A percentile compares a stretch with the other conserved stretches of the same genome.
phyloP scores from a whole-genome alignment of 148 eudicot genomes.

The Persicaria tinctoria region DNA sequence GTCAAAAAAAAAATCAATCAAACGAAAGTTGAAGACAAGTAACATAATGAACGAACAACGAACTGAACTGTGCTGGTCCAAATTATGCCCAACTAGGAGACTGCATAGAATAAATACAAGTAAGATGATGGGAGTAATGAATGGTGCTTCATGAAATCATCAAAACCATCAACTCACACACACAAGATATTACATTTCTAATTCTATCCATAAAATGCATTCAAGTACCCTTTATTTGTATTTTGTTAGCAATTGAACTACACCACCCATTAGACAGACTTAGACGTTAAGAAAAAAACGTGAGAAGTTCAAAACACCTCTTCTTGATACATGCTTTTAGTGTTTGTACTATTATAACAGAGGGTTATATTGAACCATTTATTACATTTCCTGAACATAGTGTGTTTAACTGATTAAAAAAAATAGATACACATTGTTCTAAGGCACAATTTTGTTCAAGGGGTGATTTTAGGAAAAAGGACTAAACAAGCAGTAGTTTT shows the following conservation, averaged over 20 bases:
- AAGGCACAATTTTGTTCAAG: background rate
- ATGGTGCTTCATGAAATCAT: background rate
- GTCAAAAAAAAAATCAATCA: slow-evolving; percentile 16
- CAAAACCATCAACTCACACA: background rate
- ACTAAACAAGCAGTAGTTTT: background rate
- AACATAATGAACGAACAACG: background rate
- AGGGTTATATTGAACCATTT: background rate
- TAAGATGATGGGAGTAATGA: background rate
- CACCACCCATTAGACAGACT: background rate
- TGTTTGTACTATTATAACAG: background rate
- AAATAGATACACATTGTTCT: background rate
- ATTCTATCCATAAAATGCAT: background rate
- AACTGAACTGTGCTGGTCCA: background rate
- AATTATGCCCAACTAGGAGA: background rate
- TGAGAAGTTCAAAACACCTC: too few species aligned
- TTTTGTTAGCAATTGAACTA: background rate
- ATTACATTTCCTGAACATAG: background rate
- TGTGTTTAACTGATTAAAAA: background rate
- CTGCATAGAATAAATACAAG: background rate
- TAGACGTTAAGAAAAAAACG: too few species aligned
- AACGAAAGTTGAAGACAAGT: background rate
- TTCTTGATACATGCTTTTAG: background rate
- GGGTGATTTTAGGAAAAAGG: background rate
- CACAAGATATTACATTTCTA: background rate
- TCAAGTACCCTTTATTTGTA: background rate